phyloP scores from a whole-genome alignment of 345 rosid species.

The Populus tremula region DNA sequence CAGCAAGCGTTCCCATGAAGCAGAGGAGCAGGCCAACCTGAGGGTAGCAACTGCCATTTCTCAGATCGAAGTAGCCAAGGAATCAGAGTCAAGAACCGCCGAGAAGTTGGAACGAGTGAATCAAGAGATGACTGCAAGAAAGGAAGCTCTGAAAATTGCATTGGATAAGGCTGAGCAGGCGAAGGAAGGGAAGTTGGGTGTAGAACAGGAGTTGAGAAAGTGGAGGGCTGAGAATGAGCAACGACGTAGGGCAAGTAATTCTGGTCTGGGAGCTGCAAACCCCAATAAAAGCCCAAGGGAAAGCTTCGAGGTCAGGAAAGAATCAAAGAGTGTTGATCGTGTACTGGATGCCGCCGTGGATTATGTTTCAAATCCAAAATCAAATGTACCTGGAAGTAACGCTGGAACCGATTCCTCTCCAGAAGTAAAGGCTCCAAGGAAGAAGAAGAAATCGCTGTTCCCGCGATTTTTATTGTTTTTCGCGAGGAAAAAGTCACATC shows the following conservation, averaged over 20 bases:
- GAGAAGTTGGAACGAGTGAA: constrained; percentile 62
- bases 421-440: constrained; percentile 42
- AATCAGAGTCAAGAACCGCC: constrained; percentile 52
- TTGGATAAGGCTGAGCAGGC: constrained; percentile 84
- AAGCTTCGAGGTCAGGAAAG: constrained; percentile 41
- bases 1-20: constrained; percentile 73
- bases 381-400: constrained; percentile 21
- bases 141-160: constrained; percentile 54
- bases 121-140: constrained; percentile 52
- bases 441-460: constrained; percentile 72
- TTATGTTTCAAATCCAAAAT: constrained; percentile 30
- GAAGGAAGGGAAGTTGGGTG: constrained; percentile 74
- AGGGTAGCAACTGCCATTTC: constrained; percentile 68
- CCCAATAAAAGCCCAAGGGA: constrained; percentile 23
- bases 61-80: constrained; percentile 72
- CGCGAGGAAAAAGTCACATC: constrained; percentile 50
- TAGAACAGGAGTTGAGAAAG: constrained; percentile 81
- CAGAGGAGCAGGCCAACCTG: constrained; percentile 67
- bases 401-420: constrained; percentile 33
- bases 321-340: constrained; percentile 24
- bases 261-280: constrained; percentile 31
- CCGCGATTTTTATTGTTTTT: constrained; percentile 71
- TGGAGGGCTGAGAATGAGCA: constrained; percentile 84
- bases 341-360: constrained; percentile 11
- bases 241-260: constrained; percentile 52